Base-by-base conservation (phyloP, 116 monocot genomes). In the Posidonia oceanica region DNA sequence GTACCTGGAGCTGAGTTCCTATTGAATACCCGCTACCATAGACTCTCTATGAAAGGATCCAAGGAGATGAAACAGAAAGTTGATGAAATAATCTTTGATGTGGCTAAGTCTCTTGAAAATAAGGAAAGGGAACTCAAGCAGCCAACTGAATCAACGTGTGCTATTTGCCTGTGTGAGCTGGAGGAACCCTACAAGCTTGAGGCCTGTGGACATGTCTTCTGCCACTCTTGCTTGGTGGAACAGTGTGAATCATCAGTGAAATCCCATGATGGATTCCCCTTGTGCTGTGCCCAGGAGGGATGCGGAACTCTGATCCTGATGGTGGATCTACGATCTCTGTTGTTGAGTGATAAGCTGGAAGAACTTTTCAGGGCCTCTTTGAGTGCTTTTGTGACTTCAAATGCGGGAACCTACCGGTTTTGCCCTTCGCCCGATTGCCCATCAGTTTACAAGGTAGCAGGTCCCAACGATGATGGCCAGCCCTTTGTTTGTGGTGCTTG, bases 341-440 rank as follows among this genome's bases (percentile, higher is more conserved):
- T 99, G 18, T 38, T 69, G 3, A 61, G 13, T 4, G 83, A 85
- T 16, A 82, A 80, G 70, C 51, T 99, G 51, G 90, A 93, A 36
- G 93, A 99, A 69, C 86, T 99, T 14, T 90, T 93, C 80, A 71
- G 85, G 74, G 90, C 94, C 1, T 90, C 99, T 0, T 39, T 99
- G 40, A 76, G 64, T 39, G 75, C 84, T 1, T 90, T 86, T 58
- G 90, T 99, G 61, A 74, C 81, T 10, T 79, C 84, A 48, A 93
- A 78, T 36, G 69, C 57, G 2, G 90, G 84, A 14, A 59, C 41
- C 16, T 99, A 90, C 77, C 77, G 85, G 40, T 99, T 88, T 57
- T 99, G 93, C 72, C 99, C 99, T 0, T 80, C 99, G 0, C 94
- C 99, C 0, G 99, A 99, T 68, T 99, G 99, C 69, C 86, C 94